Evolutionary conservation across 306 rosid species (phyloP).

Genomic region (Delonix regia): DNA sequence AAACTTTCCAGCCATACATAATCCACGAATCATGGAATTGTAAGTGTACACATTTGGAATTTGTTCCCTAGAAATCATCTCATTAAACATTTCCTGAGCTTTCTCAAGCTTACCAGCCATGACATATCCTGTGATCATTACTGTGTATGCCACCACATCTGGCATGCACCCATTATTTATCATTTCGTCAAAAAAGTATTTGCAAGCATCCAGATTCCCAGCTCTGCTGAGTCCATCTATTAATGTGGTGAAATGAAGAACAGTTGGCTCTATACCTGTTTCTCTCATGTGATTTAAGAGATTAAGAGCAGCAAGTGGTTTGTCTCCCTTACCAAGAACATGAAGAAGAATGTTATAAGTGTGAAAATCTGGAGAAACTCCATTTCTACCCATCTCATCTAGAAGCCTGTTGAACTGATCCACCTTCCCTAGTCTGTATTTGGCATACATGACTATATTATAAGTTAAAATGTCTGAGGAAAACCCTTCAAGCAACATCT

Average conservation of each 20-base stretch:
- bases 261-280: conserved; percentile 65
- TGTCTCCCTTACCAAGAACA: conserved; percentile 76
- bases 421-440: conserved; percentile 80
- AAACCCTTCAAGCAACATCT: conserved; percentile 75
- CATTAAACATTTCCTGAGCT: conserved; percentile 70
- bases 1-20: conserved; percentile 77
- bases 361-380: conserved; percentile 76
- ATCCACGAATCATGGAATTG: conserved; percentile 86
- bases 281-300: conserved; percentile 83
- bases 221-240: conserved; percentile 94
- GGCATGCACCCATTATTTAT: conserved; percentile 60
- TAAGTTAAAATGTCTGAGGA: conserved; percentile 73
- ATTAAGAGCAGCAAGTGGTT: conserved; percentile 73
- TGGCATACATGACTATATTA: conserved; percentile 74
- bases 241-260: conserved; percentile 91
- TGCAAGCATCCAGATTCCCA: conserved; percentile 84
- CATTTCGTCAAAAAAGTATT: conserved; percentile 75
- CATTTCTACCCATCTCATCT: conserved; percentile 80
- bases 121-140: conserved; percentile 81
- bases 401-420: conserved; percentile 74
- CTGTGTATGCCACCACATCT: conserved; percentile 88
- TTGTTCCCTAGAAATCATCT: conserved; percentile 70
- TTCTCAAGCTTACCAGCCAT: conserved; percentile 81
- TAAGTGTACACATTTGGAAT: conserved; percentile 87
- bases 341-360: conserved; percentile 90